Evolutionary conservation across 768 basidiomycete genomes (phyloP), one percentile per base, ranked within the genome.

Genomic region (Kwoniella europaea): DNA sequence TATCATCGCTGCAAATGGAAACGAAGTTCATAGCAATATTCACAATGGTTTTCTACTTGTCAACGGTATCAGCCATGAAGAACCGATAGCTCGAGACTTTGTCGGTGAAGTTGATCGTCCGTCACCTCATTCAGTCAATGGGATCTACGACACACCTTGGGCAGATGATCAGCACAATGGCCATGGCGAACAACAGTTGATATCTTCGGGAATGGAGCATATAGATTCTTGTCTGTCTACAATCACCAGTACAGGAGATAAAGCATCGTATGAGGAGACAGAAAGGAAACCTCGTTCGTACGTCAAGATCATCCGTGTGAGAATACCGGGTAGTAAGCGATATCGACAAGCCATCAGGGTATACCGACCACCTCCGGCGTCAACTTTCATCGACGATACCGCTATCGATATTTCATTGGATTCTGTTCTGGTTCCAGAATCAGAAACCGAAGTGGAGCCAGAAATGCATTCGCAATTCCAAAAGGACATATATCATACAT

Each of bases 401-500:
- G 27, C 44, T 10, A 27, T 43, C 16, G 59, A 64, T 29, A 29
- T 56, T 22, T 16, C 9, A 4, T 27, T 7, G 42, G 44, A 10
- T 27, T 20, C 60, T 22, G 56, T 6, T 35, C 35, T 35, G 35
- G 35, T 15, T 56, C 16, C 10, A 27, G 63, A 10, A 13, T 57
- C 57, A 2, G 20, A 12, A n/a, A n/a, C n/a, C n/a, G n/a, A n/a
- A 24, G 10, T 20, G 16, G 46, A 50, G 15, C 56, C 62, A 27
- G 69, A 71, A 27, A 64, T 53, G 7, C 9, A 27, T 2, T 67
- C 71, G 41, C 71, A 41, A 35, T 73, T 71, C 29, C 68, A 73
- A 42, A 54, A 55, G 13, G 71, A 75, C 27, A 52, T 73, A 22
- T 42, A 55, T 13, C 27, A 54, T 10, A n/a, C 53, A 12, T 69